Base-by-base conservation (phyloP, 148 eudicot genomes). In the Rhododendron mucronatum region DNA sequence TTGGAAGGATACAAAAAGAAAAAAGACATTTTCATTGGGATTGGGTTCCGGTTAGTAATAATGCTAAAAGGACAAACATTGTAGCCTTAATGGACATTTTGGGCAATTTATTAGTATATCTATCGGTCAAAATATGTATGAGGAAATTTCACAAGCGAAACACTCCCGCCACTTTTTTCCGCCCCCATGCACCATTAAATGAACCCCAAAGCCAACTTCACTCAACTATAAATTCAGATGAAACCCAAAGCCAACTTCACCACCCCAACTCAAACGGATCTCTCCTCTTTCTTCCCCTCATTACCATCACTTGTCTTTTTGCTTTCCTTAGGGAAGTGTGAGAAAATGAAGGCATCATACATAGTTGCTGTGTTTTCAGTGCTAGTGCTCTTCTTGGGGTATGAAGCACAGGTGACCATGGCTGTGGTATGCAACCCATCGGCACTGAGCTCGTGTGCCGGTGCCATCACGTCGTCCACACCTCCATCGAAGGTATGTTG, bases 401-500 rank as follows among this genome's bases (percentile, higher is more conserved):
- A 85, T 63, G 80, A 86, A 79, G 86, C 90, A 18, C 16, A 50
- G 55, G 80, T 48, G 61, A 63, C 80, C 0, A 85, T 85, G 87
- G 94, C 93, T 5, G 94, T 83, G 83, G 91, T 88, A 7, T 92
- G 95, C 84, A 86, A 88, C 73, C 89, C 92, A 0, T 39, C 86
- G 26, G 82, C 86, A 88, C 91, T 93, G 50, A 86, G 89, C 86
- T 90, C 93, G 3, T 92, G 95, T 76, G 63, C 87, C 35, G n/a
- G 82, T 7, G 93, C 93, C 6, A 86, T 92, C 47, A 55, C 83
- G 41, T 89, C 90, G 1, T 47, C 85, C 18, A 6, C 71, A 4
- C 89, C 85, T 10, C 93, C 95, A 7, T 85, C 95, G 6, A 21
- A 51, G 10, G 69, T 74, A 3, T 93, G 94, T 65, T 93, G 95